Evolutionary conservation across 2,329 filamentous ascomycete species (phyloP).

Genomic region (Grosmannia serpens): DNA sequence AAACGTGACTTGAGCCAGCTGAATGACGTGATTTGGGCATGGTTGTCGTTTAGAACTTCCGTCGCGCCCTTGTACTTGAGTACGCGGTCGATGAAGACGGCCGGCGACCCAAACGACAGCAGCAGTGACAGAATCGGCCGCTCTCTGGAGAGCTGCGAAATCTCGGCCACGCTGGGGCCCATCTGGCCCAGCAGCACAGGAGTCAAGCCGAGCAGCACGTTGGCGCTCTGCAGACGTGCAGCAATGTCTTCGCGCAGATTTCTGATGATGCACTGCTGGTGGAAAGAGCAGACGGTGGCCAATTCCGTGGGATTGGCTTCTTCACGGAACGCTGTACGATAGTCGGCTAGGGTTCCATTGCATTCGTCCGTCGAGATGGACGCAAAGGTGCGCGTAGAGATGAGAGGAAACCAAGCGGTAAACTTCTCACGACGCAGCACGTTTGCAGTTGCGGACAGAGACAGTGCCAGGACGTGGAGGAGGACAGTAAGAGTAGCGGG

Average conservation of each 20-base stretch:
- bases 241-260: background rate
- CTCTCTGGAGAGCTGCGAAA: background rate
- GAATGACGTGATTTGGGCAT: background rate
- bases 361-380: background rate
- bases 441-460: no score
- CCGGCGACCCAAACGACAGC: background rate
- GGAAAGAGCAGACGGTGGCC: background rate
- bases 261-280: background rate
- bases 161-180: background rate
- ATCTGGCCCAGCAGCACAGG: background rate
- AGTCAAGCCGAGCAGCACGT: background rate
- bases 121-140: background rate
- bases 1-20: background rate
- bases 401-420: background rate
- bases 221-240: background rate
- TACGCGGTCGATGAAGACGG: background rate
- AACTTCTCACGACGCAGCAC: background rate
- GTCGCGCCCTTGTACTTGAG: conserved; percentile 7
- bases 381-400: background rate
- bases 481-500: no score
- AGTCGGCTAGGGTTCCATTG: background rate
- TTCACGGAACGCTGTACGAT: background rate
- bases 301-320: background rate
- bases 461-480: no score
- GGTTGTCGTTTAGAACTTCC: background rate